Conservation (phyloP, 116 monocot genomes). For the Thalassia testudinum region DNA sequence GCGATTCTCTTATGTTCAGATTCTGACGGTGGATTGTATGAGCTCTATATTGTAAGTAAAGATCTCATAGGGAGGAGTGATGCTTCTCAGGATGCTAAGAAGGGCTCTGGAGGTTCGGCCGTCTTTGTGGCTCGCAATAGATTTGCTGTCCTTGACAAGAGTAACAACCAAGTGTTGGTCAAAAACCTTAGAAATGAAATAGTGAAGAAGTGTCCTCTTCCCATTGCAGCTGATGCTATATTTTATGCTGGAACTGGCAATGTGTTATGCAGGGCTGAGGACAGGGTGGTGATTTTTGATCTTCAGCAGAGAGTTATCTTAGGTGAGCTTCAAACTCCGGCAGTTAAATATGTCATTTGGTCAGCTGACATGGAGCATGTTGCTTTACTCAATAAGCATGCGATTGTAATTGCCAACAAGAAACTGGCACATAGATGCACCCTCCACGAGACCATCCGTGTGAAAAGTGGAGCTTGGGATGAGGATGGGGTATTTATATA, state of each 20-base stretch:
- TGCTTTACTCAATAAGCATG: slow-evolving; percentile 82
- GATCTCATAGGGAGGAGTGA: slow-evolving; percentile 48
- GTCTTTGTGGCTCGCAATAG: slow-evolving; percentile 85
- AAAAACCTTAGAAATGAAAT: slow-evolving; percentile 88
- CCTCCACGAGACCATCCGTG: slow-evolving; percentile 90
- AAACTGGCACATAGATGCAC: slow-evolving; percentile 78
- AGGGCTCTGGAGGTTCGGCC: slow-evolving; percentile 61
- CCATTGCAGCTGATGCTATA: slow-evolving; percentile 67
- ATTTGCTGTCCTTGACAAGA: slow-evolving; percentile 88
- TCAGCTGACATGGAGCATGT: slow-evolving; percentile 85
- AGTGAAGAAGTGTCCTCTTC: slow-evolving; percentile 66
- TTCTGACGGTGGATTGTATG: slow-evolving; percentile 76
- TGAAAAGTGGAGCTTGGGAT: slow-evolving; percentile 98
- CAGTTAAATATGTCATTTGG: slow-evolving; percentile 78
- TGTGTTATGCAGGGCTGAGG: slow-evolving; percentile 75
- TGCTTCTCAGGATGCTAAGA: slow-evolving; percentile 64
- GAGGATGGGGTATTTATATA: slow-evolving; percentile 92
- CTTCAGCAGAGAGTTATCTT: slow-evolving; percentile 69
- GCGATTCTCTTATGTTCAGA: slow-evolving; percentile 79
- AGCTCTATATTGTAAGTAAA: slow-evolving; percentile 63
- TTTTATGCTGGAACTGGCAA: slow-evolving; percentile 96
- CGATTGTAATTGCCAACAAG: slow-evolving; percentile 79
- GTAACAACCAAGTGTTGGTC: slow-evolving; percentile 56
- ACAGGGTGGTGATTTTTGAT: slow-evolving; percentile 75
- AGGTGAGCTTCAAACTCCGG: slow-evolving; percentile 73